These are phyloP conservation scores for Isoetes taiwanensis DNA, from an alignment of 75 land plant genomes.

Conservation along the genomic window DNA sequence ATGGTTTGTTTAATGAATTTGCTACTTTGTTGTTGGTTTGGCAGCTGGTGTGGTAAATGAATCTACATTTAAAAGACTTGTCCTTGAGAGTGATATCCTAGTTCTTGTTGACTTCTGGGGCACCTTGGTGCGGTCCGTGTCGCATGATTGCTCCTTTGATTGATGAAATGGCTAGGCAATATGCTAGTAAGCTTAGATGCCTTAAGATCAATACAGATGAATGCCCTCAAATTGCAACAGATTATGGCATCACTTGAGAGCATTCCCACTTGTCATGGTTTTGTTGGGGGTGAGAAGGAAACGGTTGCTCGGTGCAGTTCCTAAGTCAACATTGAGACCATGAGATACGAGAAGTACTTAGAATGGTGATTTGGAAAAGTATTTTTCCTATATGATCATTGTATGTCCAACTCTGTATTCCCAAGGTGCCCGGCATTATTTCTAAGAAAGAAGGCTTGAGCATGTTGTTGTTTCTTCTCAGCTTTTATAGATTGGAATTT, in stretches of 20 bases:
- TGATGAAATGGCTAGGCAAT: constrained; percentile 24
- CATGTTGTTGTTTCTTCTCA: too few relatives aligned
- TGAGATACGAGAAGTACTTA: too few relatives aligned
- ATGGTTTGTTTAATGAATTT: too few relatives aligned
- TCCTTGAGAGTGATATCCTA: constrained; percentile 13
- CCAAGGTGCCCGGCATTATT: too few relatives aligned
- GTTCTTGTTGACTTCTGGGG: constrained; percentile 29
- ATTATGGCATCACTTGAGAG: constrained; percentile 38
- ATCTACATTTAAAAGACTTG: constrained; percentile 27
- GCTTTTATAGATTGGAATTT: too few relatives aligned
- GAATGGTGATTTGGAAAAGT: too few relatives aligned
- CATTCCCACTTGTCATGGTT: constrained; percentile 39
- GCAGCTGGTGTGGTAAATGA: constrained; percentile 26
- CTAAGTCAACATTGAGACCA: constrained; percentile 29
- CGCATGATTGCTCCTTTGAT: constrained; percentile 36
- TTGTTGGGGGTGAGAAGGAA: constrained; percentile 36
- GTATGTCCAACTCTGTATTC: too few relatives aligned
- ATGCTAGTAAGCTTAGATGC: constrained; percentile 36
- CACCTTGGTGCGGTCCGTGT: constrained; percentile 25
- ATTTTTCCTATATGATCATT: too few relatives aligned
- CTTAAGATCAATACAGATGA: constrained; percentile 43
- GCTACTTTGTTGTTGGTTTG: too few relatives aligned
- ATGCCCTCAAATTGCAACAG: constrained; percentile 29
- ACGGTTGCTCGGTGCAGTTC: constrained; percentile 37
- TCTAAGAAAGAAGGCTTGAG: too few relatives aligned